Base-by-base conservation (phyloP, 495 filamentous ascomycete genomes). In the Neurospora africana region DNA sequence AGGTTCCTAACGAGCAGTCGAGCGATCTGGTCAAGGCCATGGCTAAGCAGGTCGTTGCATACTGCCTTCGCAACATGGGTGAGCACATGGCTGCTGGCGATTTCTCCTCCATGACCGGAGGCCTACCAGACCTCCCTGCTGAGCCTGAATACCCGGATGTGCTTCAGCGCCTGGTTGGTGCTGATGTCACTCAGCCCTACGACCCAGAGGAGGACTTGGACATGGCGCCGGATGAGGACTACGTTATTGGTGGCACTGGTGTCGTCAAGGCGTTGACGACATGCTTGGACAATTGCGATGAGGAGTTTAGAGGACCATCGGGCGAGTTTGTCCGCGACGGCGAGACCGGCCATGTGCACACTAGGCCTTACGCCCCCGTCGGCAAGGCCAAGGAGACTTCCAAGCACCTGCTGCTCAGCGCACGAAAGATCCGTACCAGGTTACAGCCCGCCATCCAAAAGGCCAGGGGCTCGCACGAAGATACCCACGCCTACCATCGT, bases 171-270 rank as follows among this genome's bases (percentile, higher is more conserved):
- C 81, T 89, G 47, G 82, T 88, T 40, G 86, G 86, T n/a, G 82
- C 86, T 61, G 92, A 93, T 68, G 88, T 94, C 65, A 87, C 87
- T 47, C 82, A 84, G 53, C 78, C 79, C 17, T 38, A 83, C 81
- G 72, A 61, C 6, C 53, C 85, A 81, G 39, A 84, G 69, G 87
- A 92, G 47, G 87, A 91, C 36, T 88, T 91, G 71, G 90, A 91
- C 5, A 86, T 89, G 21, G 91, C 93, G 35, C 92, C 94, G 2
- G 93, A 96, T 74, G 91, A 96, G 65, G 93, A 98, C 78, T 97
- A 98, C 80, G 93, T 98, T 44, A 93, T 99, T 76, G 94, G 94
- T 43, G 94, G 95, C 23, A 97, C 94, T 0, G 95, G 95, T 73
- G 92, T 99, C 0, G 95, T 97, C 40, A 97, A 98, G 80, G 94